phyloP scores from a whole-genome alignment of 2,329 filamentous ascomycete species.

The Colletotrichum chlorophyti region DNA sequence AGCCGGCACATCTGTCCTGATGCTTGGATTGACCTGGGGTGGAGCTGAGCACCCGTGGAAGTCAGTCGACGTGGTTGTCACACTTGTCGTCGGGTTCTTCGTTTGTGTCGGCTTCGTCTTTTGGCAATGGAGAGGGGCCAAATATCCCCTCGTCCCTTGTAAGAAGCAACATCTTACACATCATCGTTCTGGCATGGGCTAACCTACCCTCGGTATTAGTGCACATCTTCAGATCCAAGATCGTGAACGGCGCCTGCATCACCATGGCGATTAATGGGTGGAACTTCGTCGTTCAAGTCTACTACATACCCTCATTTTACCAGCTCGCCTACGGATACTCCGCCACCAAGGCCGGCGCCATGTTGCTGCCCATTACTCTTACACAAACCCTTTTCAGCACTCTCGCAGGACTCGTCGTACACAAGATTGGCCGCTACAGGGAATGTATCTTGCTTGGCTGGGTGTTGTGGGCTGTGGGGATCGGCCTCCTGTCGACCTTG shows the following conservation, averaged over 20 bases:
- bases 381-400: constrained; percentile 55
- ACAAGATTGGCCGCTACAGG: constrained; percentile 58
- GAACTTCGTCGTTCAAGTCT: constrained; percentile 64
- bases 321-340: constrained; percentile 53
- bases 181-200: neutral
- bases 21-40: constrained; percentile 64
- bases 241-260: constrained; percentile 61
- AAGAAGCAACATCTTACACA: constrained; percentile 29
- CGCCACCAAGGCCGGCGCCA: constrained; percentile 47
- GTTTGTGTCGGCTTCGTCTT: constrained; percentile 49
- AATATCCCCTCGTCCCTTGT: constrained; percentile 54
- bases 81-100: constrained; percentile 55
- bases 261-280: constrained; percentile 66
- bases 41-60: constrained; percentile 65
- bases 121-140: constrained; percentile 59
- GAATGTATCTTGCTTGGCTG: constrained; percentile 62
- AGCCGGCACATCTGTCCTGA: constrained; percentile 51
- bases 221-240: constrained; percentile 59
- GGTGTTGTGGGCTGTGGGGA: constrained; percentile 57
- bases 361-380: constrained; percentile 51
- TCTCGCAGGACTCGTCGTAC: constrained; percentile 57
- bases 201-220: constrained; percentile 38
- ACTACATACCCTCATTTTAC: constrained; percentile 54
- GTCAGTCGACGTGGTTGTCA: constrained; percentile 59
- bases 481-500: constrained; percentile 60